Percentiles rank a stretch among this genome's conserved stretches.
Evolutionary conservation across 1,139 yeast genomes (phyloP).

Genomic region (Debaryomyces udenii): DNA sequence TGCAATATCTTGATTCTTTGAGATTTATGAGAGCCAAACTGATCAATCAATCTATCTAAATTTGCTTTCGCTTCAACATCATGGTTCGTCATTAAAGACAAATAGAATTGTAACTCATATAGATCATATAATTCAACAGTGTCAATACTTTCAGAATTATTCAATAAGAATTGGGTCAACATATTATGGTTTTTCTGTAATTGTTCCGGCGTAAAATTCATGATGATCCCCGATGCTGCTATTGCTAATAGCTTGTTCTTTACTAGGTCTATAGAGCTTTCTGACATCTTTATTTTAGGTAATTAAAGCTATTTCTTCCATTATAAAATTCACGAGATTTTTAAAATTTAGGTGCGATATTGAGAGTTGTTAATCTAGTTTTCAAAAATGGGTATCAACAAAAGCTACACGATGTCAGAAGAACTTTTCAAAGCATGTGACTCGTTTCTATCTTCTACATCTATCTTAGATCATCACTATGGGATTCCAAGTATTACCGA

Average conservation of each 20-base stretch:
- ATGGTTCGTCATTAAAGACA: conserved; percentile 62
- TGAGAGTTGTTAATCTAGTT: neutral
- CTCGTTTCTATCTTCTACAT: conserved; percentile 21
- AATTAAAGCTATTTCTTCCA: neutral
- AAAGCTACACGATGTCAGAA: conserved; percentile 18
- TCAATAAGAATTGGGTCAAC: conserved; percentile 32
- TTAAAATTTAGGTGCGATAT: conserved; percentile 5
- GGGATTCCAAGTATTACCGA: conserved; percentile 27
- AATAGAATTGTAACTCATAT: conserved; percentile 71
- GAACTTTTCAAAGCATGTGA: conserved; percentile 27
- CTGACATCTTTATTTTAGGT: conserved; percentile 1
- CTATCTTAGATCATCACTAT: conserved; percentile 30
- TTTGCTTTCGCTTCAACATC: conserved; percentile 72
- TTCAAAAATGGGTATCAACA: neutral
- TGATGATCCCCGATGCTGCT: conserved; percentile 38
- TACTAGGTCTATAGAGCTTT: conserved; percentile 16
- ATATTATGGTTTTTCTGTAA: conserved; percentile 36
- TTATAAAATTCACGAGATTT: neutral
- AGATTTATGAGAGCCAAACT: conserved; percentile 56
- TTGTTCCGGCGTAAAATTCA: conserved; percentile 40
- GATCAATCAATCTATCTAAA: conserved; percentile 66
- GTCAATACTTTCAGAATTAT: conserved; percentile 32
- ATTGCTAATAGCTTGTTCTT: conserved; percentile 30
- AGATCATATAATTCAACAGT: conserved; percentile 59
- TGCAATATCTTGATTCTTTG: conserved; percentile 62